These are phyloP conservation scores for Cornus florida DNA, from an alignment of 148 eudicot genomes.

Conservation along the genomic window DNA sequence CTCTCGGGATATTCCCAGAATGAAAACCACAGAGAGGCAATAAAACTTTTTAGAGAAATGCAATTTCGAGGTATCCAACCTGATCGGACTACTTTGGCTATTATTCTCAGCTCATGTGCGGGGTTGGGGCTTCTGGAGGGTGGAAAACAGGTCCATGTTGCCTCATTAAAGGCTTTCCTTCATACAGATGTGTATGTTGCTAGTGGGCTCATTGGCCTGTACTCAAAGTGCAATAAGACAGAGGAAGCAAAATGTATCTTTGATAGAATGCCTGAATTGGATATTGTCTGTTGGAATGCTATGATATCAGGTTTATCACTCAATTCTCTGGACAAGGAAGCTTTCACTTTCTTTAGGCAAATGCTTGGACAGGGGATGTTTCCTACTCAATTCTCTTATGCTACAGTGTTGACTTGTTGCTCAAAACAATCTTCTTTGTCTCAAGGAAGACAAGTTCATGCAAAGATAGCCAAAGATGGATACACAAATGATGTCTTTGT, in stretches of 20 bases:
- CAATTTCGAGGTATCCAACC: conserved; percentile 52
- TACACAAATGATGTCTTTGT: conserved; percentile 50
- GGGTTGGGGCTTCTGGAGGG: conserved; percentile 49
- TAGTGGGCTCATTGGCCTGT: conserved; percentile 70
- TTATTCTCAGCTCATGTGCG: conserved; percentile 64
- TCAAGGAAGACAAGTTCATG: conserved; percentile 68
- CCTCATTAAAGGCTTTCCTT: conserved; percentile 35
- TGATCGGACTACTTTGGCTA: conserved; percentile 67
- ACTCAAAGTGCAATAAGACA: conserved; percentile 54
- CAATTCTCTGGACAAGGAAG: conserved; percentile 50
- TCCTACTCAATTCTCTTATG: conserved; percentile 62
- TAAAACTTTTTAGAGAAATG: conserved; percentile 69
- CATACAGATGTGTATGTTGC: conserved; percentile 56
- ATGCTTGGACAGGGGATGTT: conserved; percentile 49
- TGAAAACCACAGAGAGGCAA: conserved; percentile 46
- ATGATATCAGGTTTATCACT: conserved; percentile 61
- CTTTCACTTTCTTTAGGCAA: conserved; percentile 46
- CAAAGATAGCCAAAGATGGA: conserved; percentile 52
- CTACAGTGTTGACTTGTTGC: conserved; percentile 61
- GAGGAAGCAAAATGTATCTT: conserved; percentile 51
- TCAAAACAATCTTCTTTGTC: conserved; percentile 49
- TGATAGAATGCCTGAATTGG: conserved; percentile 41
- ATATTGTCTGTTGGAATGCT: conserved; percentile 77
- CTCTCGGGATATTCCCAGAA: conserved; percentile 67
- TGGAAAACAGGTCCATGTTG: conserved; percentile 72